Conservation (phyloP, 2,329 filamentous ascomycete species). For the Paecilomyces sp. region DNA sequence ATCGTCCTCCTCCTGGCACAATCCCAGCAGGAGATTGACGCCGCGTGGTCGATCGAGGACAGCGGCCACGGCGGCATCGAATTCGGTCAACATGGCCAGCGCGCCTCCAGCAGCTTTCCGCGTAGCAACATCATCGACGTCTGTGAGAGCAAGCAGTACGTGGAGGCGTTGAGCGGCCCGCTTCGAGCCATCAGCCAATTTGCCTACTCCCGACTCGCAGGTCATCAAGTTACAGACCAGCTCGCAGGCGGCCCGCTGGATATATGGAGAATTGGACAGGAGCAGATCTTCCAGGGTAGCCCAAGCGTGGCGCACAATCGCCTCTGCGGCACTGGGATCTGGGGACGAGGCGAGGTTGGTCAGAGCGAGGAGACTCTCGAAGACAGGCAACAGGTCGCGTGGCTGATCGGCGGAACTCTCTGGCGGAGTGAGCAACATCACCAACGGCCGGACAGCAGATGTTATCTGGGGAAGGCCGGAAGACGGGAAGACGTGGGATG, state of each 20-base stretch:
- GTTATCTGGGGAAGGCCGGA: slow-evolving; percentile 64
- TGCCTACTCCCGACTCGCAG: slow-evolving; percentile 37
- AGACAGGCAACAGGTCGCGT: slow-evolving; percentile 77
- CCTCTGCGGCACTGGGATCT: slow-evolving; percentile 48
- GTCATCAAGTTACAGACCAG: slow-evolving; percentile 76
- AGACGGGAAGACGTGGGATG: slow-evolving; percentile 73
- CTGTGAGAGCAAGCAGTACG: slow-evolving; percentile 77
- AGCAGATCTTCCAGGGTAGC: slow-evolving; percentile 74
- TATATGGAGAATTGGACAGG: slow-evolving; percentile 64
- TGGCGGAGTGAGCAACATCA: slow-evolving; percentile 64
- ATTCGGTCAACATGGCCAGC: slow-evolving; percentile 73
- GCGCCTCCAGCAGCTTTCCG: slow-evolving; percentile 81
- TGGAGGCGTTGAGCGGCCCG: slow-evolving; percentile 69
- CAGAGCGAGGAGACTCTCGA: slow-evolving; percentile 83
- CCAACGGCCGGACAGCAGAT: slow-evolving; percentile 75
- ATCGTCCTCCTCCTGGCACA: slow-evolving; percentile 64
- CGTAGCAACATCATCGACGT: slow-evolving; percentile 74
- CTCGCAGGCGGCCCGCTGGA: slow-evolving; percentile 79
- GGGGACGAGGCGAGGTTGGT: slow-evolving; percentile 77
- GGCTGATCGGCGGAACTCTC: slow-evolving; percentile 46
- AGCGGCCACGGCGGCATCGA: slow-evolving; percentile 64
- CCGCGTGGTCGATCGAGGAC: slow-evolving; percentile 66
- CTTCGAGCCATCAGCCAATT: slow-evolving; percentile 48
- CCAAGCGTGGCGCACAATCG: slow-evolving; percentile 70
- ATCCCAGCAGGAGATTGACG: slow-evolving; percentile 66